Conservation (phyloP, 305 asterid species). For the Fraxinus sp. region DNA sequence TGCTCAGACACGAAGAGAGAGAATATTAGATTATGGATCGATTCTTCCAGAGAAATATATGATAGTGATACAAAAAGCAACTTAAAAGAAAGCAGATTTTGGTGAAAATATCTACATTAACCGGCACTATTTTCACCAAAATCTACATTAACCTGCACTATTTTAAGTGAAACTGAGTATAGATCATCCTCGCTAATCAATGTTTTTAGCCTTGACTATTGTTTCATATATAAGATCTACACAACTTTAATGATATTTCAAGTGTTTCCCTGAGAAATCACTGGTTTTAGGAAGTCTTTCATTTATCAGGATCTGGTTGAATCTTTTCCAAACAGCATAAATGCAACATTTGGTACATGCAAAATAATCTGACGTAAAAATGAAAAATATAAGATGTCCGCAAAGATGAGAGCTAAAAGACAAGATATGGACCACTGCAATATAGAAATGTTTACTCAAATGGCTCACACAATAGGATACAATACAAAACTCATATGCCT, state of each 20-base stretch:
- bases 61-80: not conserved
- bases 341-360: not conserved
- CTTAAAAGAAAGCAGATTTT: not conserved
- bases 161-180: not conserved
- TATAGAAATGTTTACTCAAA: not conserved
- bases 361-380: not conserved
- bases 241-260: constrained; percentile 8
- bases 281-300: not conserved
- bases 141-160: not conserved
- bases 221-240: not conserved
- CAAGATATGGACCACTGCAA: not conserved
- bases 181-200: constrained; percentile 12
- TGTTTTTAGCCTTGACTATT: not conserved
- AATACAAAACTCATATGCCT: constrained; percentile 9
- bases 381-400: constrained; percentile 3
- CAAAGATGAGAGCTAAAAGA: constrained; percentile 3
- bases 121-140: not conserved
- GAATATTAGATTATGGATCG: constrained; percentile 20
- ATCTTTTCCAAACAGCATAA: constrained; percentile 6
- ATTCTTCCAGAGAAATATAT: constrained; percentile 4
- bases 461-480: not conserved
- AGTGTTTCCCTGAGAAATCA: constrained; percentile 1
- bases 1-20: constrained; percentile 38
- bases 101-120: not conserved
- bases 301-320: constrained; percentile 8